These are phyloP conservation scores for Rubia peregrina DNA, from an alignment of 305 asterid species.

Conservation along the genomic window DNA sequence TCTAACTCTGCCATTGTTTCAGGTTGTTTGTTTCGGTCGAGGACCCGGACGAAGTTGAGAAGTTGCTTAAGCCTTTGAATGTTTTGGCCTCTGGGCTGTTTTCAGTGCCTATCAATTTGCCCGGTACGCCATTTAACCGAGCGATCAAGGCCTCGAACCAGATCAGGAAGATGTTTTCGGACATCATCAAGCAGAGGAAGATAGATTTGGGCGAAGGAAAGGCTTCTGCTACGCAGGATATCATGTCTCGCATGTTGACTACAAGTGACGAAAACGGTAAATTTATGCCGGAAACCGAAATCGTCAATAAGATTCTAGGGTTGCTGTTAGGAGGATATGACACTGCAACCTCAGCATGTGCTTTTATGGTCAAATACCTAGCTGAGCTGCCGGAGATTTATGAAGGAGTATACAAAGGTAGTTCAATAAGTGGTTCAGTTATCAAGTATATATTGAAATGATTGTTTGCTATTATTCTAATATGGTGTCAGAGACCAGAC, in stretches of 20 bases:
- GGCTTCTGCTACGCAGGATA: slow-evolving; percentile 2
- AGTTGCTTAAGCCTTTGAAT: slow-evolving; percentile 13
- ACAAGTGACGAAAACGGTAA: background rate
- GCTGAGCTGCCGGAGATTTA: background rate
- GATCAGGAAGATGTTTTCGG: slow-evolving; percentile 11
- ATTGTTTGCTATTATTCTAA: too few relatives aligned
- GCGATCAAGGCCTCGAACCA: background rate
- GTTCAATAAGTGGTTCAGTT: too few relatives aligned
- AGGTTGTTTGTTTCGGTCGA: background rate
- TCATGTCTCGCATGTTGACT: background rate
- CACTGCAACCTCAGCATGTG: background rate
- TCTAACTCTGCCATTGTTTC: background rate
- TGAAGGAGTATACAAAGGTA: background rate
- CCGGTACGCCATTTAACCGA: background rate
- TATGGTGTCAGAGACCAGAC: too few relatives aligned
- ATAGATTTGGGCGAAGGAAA: background rate
- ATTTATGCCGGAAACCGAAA: background rate
- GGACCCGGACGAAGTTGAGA: background rate
- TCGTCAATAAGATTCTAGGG: background rate
- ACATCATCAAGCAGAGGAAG: slow-evolving; percentile 13
- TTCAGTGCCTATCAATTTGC: background rate
- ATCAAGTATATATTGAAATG: too few relatives aligned
- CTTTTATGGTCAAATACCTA: background rate
- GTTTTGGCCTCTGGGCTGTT: slow-evolving; percentile 18
- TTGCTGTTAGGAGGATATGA: background rate